These are phyloP conservation scores for Metarhizium anisopliae DNA, from an alignment of 2,329 filamentous ascomycete species.

Conservation along the genomic window DNA sequence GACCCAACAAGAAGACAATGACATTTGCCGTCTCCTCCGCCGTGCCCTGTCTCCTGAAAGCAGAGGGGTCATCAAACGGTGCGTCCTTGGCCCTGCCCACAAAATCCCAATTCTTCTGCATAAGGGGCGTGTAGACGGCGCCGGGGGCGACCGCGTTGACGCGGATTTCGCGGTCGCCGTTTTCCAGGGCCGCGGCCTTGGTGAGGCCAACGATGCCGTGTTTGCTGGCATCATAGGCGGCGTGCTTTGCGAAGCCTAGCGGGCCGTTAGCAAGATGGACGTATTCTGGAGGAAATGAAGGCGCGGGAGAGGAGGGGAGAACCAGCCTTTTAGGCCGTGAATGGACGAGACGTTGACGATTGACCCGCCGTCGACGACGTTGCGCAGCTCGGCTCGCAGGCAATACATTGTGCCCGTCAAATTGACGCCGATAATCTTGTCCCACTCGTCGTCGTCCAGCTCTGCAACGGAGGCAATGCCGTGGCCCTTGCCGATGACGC, in stretches of 20 bases:
- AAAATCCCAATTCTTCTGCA: slow-evolving; percentile 33
- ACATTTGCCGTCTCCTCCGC: slow-evolving; percentile 37
- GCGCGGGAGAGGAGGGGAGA: background rate
- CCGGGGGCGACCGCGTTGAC: slow-evolving; percentile 37
- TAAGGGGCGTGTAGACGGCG: slow-evolving; percentile 37
- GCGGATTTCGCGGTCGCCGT: slow-evolving; percentile 31
- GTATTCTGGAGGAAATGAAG: background rate
- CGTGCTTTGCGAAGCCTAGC: slow-evolving; percentile 20
- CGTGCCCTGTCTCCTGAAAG: slow-evolving; percentile 34
- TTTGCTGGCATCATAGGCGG: slow-evolving; percentile 25
- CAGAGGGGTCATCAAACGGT: slow-evolving; percentile 32
- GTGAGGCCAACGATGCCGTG: slow-evolving; percentile 25
- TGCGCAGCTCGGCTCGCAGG: slow-evolving; percentile 31
- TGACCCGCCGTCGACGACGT: slow-evolving; percentile 40
- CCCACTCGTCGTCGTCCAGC: slow-evolving; percentile 35
- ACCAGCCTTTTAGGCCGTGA: slow-evolving; percentile 29
- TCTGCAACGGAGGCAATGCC: slow-evolving; percentile 29
- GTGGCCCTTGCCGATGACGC: slow-evolving; percentile 36
- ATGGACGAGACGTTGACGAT: slow-evolving; percentile 51
- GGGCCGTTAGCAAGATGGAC: background rate
- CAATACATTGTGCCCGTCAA: slow-evolving; percentile 41
- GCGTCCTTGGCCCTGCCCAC: slow-evolving; percentile 22
- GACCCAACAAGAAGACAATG: slow-evolving; percentile 38
- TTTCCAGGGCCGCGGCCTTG: slow-evolving; percentile 21
- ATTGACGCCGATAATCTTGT: slow-evolving; percentile 36